Evolutionary conservation across 2,329 filamentous ascomycete species (phyloP).

Genomic region (Paradendryphiella salina): DNA sequence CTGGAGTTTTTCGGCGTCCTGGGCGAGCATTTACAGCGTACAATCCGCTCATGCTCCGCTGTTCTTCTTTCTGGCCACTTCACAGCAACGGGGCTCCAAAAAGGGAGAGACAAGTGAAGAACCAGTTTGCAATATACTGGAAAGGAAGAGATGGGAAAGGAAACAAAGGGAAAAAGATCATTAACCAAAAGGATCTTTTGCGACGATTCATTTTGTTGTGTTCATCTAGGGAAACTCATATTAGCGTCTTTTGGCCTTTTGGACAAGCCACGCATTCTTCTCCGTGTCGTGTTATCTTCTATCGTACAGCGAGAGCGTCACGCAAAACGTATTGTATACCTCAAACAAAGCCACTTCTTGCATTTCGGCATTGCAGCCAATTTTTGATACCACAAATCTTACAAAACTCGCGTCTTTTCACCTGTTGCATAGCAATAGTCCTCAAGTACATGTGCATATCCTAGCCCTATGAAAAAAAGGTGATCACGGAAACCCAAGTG

Average conservation of each 20-base stretch:
- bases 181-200: background rate
- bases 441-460: no score
- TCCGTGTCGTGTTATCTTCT: background rate
- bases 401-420: no score
- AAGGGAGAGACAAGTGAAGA: background rate
- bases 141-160: no score
- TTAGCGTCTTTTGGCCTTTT: background rate
- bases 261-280: background rate
- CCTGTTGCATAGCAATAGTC: no score
- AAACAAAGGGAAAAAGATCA: background rate
- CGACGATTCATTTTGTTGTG: background rate
- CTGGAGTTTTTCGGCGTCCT: constrained; percentile 4
- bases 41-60: background rate
- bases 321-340: no score
- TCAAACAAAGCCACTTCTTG: no score
- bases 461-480: no score
- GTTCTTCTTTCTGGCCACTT: background rate
- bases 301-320: no score
- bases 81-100: background rate
- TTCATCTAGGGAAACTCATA: background rate
- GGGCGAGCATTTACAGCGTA: background rate
- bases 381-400: no score
- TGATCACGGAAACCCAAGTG: no score
- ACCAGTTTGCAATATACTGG: background rate
- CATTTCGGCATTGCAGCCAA: no score